Base-by-base conservation (phyloP, 768 basidiomycete genomes). In the Lentinula boryana region DNA sequence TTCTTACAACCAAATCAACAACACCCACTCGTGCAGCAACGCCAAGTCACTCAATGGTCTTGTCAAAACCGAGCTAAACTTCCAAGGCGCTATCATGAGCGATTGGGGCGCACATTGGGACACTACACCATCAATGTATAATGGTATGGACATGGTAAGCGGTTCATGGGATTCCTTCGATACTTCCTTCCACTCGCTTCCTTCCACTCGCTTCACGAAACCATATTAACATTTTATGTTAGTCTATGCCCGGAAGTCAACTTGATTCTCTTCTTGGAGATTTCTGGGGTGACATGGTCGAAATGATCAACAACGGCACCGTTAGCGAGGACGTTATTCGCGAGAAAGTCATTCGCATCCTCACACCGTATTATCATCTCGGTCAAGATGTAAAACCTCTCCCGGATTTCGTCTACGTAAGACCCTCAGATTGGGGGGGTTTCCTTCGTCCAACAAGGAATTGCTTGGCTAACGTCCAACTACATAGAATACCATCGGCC, bases 341-440 rank as follows among this genome's bases (percentile, higher is more conserved):
- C 60, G 84, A 88, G 67, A 81, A 86, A 80, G 84, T 76, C 0
- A 79, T 79, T 4, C 80, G 86, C 18, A 80, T 84, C 52, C 63
- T 86, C 31, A 81, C 84, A 3, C 72, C 78, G 2, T 83, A 72
- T 55, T 68, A 63, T 60, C 52, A 66, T 61, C 51, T 69, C 21
- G 32, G 67, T 66, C 13, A 66, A 69, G 59, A 59, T 35, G 49
- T 23, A 12, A 55, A 36, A 7, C 27, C 27, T 31, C 49, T 53
- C 4, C 60, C 50, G 6, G 40, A 43, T 33, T 21, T 51, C 18
- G 8, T n/a, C 2, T 41, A 35, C 16, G 60, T 21, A 16, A 38
- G 56, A 31, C 23, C 18, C 15, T 50, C 49, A 31, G 3, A 15
- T n/a, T 50, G 13, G 31, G n/a, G n/a, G n/a, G n/a, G n/a, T n/a